Base-by-base conservation (phyloP, 2,329 filamentous ascomycete species). In the Trichoderma sp. region DNA sequence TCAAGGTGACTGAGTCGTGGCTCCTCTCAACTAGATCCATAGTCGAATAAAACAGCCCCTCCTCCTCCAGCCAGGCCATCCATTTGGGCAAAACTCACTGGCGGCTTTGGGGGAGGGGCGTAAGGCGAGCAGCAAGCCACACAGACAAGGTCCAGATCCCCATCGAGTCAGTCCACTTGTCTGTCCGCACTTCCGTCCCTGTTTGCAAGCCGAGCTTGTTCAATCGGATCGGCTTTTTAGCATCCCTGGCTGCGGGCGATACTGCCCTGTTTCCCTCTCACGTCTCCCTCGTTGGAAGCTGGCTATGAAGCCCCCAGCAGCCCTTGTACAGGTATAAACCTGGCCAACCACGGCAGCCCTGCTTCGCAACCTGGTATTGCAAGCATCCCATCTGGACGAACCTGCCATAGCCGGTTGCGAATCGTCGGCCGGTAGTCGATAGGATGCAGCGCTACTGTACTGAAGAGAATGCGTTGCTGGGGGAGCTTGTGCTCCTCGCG, bases 61-160 rank as follows among this genome's bases (percentile, higher is more conserved):
- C 45, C 38, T 63, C 67, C 38, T 33, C 29, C 60, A 75, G 62
- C 24, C 18, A 69, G 67, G 59, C 29, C 18, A 56, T 71, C 62
- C 62, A 35, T 75, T 53, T 60, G 62, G 67, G 41, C 62, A 27
- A 66, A 62, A 71, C 74, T 45, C 50, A 75, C 67, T 53, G 29
- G 16, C 21, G 41, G 31, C 60, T 63, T 63, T 63, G 35, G 31
- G 16, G 29, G 60, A 45, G 73, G 66, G 41, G 60, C n/a, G 56
- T 38, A 65, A 27, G 50, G 50, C 62, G 74, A 53, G 21, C 41
- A 65, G 50, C 69, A 75, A 75, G 74, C 74, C 74, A 75, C 74
- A 72, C 29, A 50, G 14, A 64, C 38, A 56, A 66, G 45, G 60
- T 41, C 41, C 62, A 62, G 41, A 38, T 59, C 41, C 45, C 45